Evolutionary conservation across 2,329 filamentous ascomycete species (phyloP).

Genomic region (Cucurbitaria berberidis): DNA sequence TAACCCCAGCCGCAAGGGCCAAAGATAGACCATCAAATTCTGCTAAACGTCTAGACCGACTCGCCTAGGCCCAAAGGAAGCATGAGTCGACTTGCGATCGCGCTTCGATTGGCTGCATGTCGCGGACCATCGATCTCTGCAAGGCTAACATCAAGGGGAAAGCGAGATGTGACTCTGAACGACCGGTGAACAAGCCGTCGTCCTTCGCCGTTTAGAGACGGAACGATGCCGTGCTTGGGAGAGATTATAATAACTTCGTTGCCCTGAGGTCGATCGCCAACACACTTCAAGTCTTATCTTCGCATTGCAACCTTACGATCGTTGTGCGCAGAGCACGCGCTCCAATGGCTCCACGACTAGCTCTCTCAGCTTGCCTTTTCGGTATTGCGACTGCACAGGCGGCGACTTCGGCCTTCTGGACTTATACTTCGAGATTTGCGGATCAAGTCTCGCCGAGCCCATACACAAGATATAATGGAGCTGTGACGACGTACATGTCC

Average conservation of each 20-base stretch:
- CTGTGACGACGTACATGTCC: conserved; percentile 15
- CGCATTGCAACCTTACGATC: conserved; percentile 13
- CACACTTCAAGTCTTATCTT: conserved; percentile 16
- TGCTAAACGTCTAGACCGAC: conserved; percentile 20
- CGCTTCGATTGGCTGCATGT: conserved; percentile 14
- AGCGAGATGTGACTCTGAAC: conserved; percentile 22
- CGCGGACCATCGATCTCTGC: conserved; percentile 10
- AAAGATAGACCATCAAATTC: conserved; percentile 27
- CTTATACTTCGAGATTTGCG: conserved; percentile 26
- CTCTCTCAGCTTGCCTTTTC: conserved; percentile 21
- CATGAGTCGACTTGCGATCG: conserved; percentile 12
- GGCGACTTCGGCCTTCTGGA: conserved; percentile 31
- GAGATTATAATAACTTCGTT: conserved; percentile 29
- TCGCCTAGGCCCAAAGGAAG: conserved; percentile 3
- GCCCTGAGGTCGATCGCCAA: conserved; percentile 18
- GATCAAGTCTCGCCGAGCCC: conserved; percentile 17
- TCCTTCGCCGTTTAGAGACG: conserved; percentile 11
- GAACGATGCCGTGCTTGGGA: conserved; percentile 15
- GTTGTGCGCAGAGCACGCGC: conserved; percentile 4
- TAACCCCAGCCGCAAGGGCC: conserved; percentile 13
- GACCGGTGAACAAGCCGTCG: conserved; percentile 29
- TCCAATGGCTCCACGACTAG: conserved; percentile 21
- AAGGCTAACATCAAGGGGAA: conserved; percentile 29
- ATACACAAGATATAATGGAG: conserved; percentile 20
- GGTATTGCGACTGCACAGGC: conserved; percentile 20